A percentile compares a stretch with the other conserved stretches of the same genome.
Conservation (phyloP, 2,329 filamentous ascomycete species). For the Graphium sp. region DNA sequence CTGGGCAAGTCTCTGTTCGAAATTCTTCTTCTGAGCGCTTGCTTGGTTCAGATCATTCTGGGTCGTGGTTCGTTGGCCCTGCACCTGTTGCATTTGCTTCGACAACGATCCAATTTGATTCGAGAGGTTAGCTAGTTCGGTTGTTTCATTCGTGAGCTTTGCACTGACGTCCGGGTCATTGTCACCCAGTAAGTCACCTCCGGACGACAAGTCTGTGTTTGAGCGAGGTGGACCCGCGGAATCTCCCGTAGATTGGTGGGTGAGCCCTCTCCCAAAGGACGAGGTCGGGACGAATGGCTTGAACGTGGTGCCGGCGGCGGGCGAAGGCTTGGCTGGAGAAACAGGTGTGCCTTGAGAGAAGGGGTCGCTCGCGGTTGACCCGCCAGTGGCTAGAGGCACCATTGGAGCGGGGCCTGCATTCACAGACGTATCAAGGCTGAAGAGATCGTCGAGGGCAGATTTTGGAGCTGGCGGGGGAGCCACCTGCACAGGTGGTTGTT, state of each 20-base stretch:
- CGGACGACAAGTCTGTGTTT: constrained; percentile 21
- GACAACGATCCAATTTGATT: constrained; percentile 86
- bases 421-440: constrained; percentile 55
- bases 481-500: constrained; percentile 20
- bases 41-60: constrained; percentile 73
- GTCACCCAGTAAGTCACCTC: constrained; percentile 82
- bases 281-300: constrained; percentile 89
- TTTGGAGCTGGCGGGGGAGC: constrained; percentile 35
- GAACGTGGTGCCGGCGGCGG: constrained; percentile 40
- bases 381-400: constrained; percentile 56
- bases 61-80: constrained; percentile 60
- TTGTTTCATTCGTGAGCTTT: constrained; percentile 75
- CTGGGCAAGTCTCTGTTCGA: constrained; percentile 76
- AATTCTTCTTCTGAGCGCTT: constrained; percentile 77
- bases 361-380: constrained; percentile 48
- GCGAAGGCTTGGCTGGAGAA: constrained; percentile 34
- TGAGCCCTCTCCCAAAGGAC: constrained; percentile 73
- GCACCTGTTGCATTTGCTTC: constrained; percentile 87
- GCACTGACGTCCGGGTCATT: constrained; percentile 77
- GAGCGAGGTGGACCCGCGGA: constrained; percentile 23
- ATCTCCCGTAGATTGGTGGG: constrained; percentile 59
- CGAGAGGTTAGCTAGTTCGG: constrained; percentile 86
- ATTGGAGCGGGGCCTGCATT: constrained; percentile 35
- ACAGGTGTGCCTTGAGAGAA: constrained; percentile 39
- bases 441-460: constrained; percentile 83